Base-by-base conservation (phyloP, 768 basidiomycete genomes). In the Xerocomus brunneocitrinus region DNA sequence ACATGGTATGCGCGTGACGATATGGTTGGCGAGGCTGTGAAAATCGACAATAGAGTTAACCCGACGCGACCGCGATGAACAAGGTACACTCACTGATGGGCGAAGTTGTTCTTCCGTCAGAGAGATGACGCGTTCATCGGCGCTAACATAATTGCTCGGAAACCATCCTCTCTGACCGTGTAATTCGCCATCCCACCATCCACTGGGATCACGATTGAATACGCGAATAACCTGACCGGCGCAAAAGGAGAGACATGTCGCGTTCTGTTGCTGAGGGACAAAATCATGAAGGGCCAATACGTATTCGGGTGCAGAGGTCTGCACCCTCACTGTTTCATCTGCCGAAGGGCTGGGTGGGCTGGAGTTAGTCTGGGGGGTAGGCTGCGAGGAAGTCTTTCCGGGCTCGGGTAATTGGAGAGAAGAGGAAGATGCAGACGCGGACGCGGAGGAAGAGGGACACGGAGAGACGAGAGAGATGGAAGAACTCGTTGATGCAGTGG, bases 131-230 rank as follows among this genome's bases (percentile, higher is more conserved):
- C 76, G 77, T 47, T 79, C 74, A 58, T 87, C 84, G 14, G 79
- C 73, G 59, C 84, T 86, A 58, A 91, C 89, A 72, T 97, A 98
- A 71, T 98, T 99, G 63, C 91, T 94, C 19, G 97, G 97, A 71
- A 98, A 98, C 97, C 97, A 99, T 12, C 97, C 97, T 62, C 95
- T 75, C 55, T 85, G 74, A 3, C 85, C 89, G 34, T 92, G 89
- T 16, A 95, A 69, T 71, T 98, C 93, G 9, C 97, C 97, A 65
- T 99, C 95, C 95, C 95, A 98, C 97, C 97, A 98, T 0, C 97
- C 97, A 61, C 86, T 90, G 3, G 77, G 56, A 72, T 98, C 92
- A 58, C 85, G 80, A 63, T 91, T 92, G 45, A 89, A 75, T n/a
- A 98, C 92, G 55, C 86, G 86, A 52, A 98, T 93, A 50, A 95